Evolutionary conservation across 208 protist species (phyloP), one percentile per base, ranked within the genome.

Genomic region (Crithidia thermophila): DNA sequence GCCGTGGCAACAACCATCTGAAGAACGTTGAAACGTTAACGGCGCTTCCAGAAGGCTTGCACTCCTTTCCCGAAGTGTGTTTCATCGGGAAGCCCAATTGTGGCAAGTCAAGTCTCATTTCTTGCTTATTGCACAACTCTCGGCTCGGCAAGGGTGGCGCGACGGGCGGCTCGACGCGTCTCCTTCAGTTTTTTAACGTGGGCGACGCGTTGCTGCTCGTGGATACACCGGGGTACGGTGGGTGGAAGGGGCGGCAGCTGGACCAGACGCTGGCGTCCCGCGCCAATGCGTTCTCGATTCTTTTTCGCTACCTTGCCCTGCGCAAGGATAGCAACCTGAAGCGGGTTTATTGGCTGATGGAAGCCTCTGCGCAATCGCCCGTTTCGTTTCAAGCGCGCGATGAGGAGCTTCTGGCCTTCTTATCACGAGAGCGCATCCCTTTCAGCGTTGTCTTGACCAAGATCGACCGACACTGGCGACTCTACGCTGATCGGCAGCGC

Each of bases 161-260:
- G 3, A 77, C 58, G 10, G 69, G 73, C 10, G 92, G 92, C 52
- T 91, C 85, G 21, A 95, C 89, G 14, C 81, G 85, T 18, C 59
- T 89, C 23, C 75, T 97, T 11, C 79, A 94, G 55, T 97, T 97
- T 72, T 97, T 94, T 68, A 97, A 94, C 57, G 92, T 95, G 5
- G 92, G 89, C 21, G 92, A 94, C 55, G 87, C 79, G 8, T 63
- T 97, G 37, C 77, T 94, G 36, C 75, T 97, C 27, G 88, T 94
- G 7, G 92, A 95, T 63, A 94, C 89, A 3, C 92, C 92, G 49
- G 89, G 92, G 23, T 97, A 97, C 70, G 92, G 92, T 34, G 84
- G 82, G 10, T 97, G 92, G 89, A 70, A 67, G 49, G 76, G 87
- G 4, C 79, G 85, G 4, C 18, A 78, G 10, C 40, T 87, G 18